phyloP scores from a whole-genome alignment of 345 rosid genomes.

The Gossypioides kirkii region DNA sequence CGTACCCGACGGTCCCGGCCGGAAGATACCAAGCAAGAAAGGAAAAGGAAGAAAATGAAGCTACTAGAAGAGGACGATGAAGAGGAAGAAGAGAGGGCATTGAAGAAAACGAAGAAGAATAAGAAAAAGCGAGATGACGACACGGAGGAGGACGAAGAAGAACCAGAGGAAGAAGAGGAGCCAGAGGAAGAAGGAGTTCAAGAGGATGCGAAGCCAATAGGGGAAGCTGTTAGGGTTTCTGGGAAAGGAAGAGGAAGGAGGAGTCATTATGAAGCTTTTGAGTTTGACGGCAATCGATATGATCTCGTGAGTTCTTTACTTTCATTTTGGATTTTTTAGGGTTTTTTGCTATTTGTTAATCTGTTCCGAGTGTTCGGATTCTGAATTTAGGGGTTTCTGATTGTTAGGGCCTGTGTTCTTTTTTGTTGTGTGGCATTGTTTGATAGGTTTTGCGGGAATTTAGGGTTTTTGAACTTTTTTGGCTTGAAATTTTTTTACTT shows the following conservation, averaged over 20 bases:
- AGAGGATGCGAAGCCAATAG: slow-evolving; percentile 82
- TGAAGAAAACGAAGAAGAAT: slow-evolving; percentile 10
- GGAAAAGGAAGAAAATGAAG: slow-evolving; percentile 55
- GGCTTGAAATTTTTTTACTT: background rate
- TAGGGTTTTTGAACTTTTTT: background rate
- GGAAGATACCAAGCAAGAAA: slow-evolving; percentile 30
- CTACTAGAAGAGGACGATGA: slow-evolving; percentile 41
- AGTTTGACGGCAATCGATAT: slow-evolving; percentile 66
- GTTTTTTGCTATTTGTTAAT: background rate
- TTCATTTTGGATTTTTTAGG: background rate
- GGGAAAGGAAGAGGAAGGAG: slow-evolving; percentile 77
- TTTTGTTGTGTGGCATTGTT: background rate
- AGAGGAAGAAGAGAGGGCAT: slow-evolving; percentile 30
- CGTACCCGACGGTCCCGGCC: slow-evolving; percentile 26
- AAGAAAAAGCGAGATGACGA: slow-evolving; percentile 19
- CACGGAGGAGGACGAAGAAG: slow-evolving; percentile 17
- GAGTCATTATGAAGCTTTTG: slow-evolving; percentile 60
- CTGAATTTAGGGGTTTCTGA: background rate
- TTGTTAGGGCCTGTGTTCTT: background rate
- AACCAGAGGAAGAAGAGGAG: slow-evolving; percentile 48
- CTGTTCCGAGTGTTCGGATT: background rate
- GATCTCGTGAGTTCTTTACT: slow-evolving; percentile 58
- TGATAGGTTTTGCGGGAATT: background rate
- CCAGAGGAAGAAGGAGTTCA: slow-evolving; percentile 48
- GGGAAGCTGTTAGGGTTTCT: slow-evolving; percentile 50